phyloP scores from a whole-genome alignment of 495 filamentous ascomycete genomes.

The Aspergillus haitiensis region DNA sequence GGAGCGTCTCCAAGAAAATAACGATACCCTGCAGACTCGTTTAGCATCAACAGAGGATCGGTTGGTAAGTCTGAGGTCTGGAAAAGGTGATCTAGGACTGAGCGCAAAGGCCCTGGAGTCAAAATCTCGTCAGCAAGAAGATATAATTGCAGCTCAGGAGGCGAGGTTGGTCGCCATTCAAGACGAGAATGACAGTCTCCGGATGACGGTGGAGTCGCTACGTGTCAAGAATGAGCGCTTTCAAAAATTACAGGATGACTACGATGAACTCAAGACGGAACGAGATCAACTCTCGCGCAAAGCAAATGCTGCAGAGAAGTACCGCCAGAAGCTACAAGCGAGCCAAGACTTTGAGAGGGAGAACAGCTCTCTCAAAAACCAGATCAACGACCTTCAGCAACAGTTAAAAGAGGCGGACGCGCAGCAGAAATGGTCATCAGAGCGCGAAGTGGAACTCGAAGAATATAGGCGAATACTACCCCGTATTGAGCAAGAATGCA shows the following conservation, averaged over 20 bases:
- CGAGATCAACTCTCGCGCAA: conserved; percentile 75
- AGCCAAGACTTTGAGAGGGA: conserved; percentile 72
- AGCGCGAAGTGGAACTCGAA: conserved; percentile 56
- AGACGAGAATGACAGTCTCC: conserved; percentile 30
- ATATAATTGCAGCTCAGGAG: conserved; percentile 60
- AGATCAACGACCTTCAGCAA: conserved; percentile 57
- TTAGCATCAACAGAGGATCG: conserved; percentile 50
- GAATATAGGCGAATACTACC: conserved; percentile 59
- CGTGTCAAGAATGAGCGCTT: conserved; percentile 45
- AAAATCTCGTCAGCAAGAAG: conserved; percentile 53
- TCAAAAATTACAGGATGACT: conserved; percentile 62
- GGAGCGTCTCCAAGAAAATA: conserved; percentile 58
- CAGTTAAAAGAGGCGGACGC: conserved; percentile 56
- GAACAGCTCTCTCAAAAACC: conserved; percentile 61
- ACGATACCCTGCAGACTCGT: conserved; percentile 51
- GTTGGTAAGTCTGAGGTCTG: conserved; percentile 44
- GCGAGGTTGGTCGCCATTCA: conserved; percentile 50
- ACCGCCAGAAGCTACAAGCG: conserved; percentile 71
- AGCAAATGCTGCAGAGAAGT: conserved; percentile 73
- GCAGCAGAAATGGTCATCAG: conserved; percentile 45
- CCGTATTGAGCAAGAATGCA: conserved; percentile 61
- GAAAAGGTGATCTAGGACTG: conserved; percentile 46
- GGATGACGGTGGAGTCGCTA: conserved; percentile 12
- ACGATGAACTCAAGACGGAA: conserved; percentile 70
- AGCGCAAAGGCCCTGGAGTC: conserved; percentile 48